These are phyloP conservation scores for Yamadazyma trypodendri DNA, from an alignment of 1,139 yeast species.

Conservation along the genomic window DNA sequence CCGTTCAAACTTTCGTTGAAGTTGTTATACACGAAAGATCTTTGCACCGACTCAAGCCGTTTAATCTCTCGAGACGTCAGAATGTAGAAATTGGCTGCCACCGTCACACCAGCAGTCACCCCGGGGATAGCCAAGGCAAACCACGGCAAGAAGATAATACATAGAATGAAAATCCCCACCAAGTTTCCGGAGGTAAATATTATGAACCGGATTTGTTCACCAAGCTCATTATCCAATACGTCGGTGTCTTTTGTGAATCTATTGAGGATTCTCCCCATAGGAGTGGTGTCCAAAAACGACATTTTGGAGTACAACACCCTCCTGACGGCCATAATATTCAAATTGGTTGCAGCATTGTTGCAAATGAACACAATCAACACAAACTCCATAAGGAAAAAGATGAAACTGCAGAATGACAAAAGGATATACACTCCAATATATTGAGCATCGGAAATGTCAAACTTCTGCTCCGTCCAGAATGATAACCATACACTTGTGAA, in stretches of 20 bases:
- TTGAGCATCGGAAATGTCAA: constrained; percentile 46
- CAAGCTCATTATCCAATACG: constrained; percentile 73
- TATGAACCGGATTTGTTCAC: constrained; percentile 57
- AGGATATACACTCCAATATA: constrained; percentile 75
- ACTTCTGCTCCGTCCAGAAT: constrained; percentile 71
- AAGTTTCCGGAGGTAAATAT: constrained; percentile 49
- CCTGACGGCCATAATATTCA: constrained; percentile 53
- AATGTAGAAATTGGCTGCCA: constrained; percentile 52
- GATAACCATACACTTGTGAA: constrained; percentile 83
- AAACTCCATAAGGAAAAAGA: constrained; percentile 45
- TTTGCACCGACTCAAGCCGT: constrained; percentile 72
- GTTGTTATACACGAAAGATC: constrained; percentile 75
- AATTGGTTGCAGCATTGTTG: constrained; percentile 45
- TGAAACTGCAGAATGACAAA: constrained; percentile 44
- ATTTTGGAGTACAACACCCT: constrained; percentile 60
- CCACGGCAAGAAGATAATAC: constrained; percentile 74
- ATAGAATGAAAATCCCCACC: constrained; percentile 63
- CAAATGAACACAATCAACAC: constrained; percentile 51
- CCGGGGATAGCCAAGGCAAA: constrained; percentile 46
- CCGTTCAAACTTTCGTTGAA: constrained; percentile 78
- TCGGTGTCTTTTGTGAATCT: constrained; percentile 82
- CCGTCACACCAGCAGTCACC: constrained; percentile 32
- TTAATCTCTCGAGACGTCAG: constrained; percentile 75
- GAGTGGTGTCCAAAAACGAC: constrained; percentile 61
- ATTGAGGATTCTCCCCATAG: constrained; percentile 59